Evolutionary conservation across 306 rosid genomes (phyloP).

Genomic region (Ormosia emarginata): DNA sequence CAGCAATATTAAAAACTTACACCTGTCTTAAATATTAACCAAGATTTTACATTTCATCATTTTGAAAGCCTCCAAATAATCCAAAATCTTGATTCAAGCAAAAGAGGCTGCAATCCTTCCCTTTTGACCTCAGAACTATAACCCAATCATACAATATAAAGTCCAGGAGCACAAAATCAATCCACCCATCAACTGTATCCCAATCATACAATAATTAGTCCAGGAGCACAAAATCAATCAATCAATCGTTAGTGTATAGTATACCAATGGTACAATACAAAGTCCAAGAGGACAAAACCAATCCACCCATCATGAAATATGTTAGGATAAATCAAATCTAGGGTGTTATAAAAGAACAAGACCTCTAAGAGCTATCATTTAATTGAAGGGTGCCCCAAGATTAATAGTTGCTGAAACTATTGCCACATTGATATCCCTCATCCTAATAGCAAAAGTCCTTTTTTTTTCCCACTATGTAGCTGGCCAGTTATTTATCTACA

Average conservation of each 20-base stretch:
- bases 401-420: conserved; percentile 42
- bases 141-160: conserved; percentile 52
- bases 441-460: background rate
- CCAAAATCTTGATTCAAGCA: conserved; percentile 36
- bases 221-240: no score
- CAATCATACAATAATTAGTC: conserved; percentile 11
- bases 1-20: background rate
- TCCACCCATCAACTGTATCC: conserved; percentile 44
- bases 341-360: conserved; percentile 14
- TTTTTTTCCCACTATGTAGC: background rate
- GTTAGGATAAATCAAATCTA: conserved; percentile 22
- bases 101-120: conserved; percentile 37
- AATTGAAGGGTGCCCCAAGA: conserved; percentile 50
- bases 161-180: conserved; percentile 43
- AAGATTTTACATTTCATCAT: conserved; percentile 34
- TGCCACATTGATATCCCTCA: conserved; percentile 1
- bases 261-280: no score
- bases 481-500: background rate
- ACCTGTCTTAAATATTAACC: background rate
- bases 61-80: conserved; percentile 32
- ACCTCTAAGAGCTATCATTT: conserved; percentile 41
- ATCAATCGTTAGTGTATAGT: no score
- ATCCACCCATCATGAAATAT: no score
- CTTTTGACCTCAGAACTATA: conserved; percentile 49
- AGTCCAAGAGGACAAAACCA: no score